Evolutionary conservation across 2,329 filamentous ascomycete genomes (phyloP).

Genomic region (Pyricularia sp.): DNA sequence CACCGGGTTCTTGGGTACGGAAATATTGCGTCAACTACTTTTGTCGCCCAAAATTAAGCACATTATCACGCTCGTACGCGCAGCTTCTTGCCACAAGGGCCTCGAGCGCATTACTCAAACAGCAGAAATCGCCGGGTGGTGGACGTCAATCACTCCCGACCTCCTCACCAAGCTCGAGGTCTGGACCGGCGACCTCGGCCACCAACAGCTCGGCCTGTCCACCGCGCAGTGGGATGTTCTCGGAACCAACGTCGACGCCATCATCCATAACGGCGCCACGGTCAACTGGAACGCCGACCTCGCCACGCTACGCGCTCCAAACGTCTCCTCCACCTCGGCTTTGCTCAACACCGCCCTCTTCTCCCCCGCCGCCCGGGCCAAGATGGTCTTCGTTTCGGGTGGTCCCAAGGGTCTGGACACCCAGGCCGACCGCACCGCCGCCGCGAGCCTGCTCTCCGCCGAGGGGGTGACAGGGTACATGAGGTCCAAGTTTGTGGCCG

Average conservation of each 20-base stretch:
- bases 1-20: conserved; percentile 30
- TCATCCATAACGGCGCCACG: conserved; percentile 43
- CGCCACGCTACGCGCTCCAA: background rate
- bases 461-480: background rate
- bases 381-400: background rate
- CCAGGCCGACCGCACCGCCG: background rate
- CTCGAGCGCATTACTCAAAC: background rate
- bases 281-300: conserved; percentile 1
- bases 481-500: background rate
- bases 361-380: no score
- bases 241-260: conserved; percentile 16
- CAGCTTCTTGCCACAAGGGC: background rate
- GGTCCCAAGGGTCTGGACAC: background rate
- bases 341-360: background rate
- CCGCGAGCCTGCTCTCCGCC: background rate
- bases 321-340: background rate
- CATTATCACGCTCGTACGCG: background rate
- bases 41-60: background rate
- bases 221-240: background rate
- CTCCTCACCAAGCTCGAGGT: background rate
- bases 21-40: conserved; percentile 28
- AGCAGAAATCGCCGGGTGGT: background rate
- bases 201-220: background rate
- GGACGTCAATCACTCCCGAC: background rate
- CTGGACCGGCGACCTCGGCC: background rate